A percentile compares a stretch with the other conserved stretches of the same genome.
Evolutionary conservation across 2,329 filamentous ascomycete species (phyloP).

Genomic region (Sarocladium strictum): DNA sequence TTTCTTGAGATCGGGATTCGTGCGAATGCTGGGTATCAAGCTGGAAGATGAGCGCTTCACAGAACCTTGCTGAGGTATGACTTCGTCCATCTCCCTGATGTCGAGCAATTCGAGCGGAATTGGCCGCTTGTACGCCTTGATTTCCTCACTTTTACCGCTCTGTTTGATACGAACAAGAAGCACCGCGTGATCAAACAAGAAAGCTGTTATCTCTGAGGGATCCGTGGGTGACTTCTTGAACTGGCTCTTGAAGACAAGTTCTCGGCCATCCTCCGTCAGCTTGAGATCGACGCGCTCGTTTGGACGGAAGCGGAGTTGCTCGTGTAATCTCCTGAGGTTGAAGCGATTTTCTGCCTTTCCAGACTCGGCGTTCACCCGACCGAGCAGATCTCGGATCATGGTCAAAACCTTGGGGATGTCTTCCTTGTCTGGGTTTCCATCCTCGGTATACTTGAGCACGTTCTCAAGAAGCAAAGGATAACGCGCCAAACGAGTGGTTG

Average conservation of each 20-base stretch:
- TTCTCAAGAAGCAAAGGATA: slow-evolving; percentile 91
- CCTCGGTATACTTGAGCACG: slow-evolving; percentile 84
- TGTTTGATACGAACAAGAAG: slow-evolving; percentile 86
- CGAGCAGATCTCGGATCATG: slow-evolving; percentile 81
- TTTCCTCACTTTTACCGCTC: slow-evolving; percentile 87
- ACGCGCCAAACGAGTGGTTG: slow-evolving; percentile 87
- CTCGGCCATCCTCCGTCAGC: slow-evolving; percentile 85
- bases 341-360: slow-evolving; percentile 97
- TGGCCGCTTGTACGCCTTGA: slow-evolving; percentile 88
- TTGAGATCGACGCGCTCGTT: slow-evolving; percentile 92
- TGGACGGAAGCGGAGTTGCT: slow-evolving; percentile 83
- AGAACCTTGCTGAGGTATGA: slow-evolving; percentile 74
- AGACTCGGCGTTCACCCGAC: slow-evolving; percentile 86
- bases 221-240: slow-evolving; percentile 91
- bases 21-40: slow-evolving; percentile 56
- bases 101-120: slow-evolving; percentile 90
- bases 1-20: slow-evolving; percentile 49
- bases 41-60: slow-evolving; percentile 86
- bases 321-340: slow-evolving; percentile 86
- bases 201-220: slow-evolving; percentile 83
- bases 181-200: slow-evolving; percentile 93
- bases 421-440: slow-evolving; percentile 81
- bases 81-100: slow-evolving; percentile 95
- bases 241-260: slow-evolving; percentile 88
- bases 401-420: slow-evolving; percentile 86